Evolutionary conservation across 208 protist species (phyloP).

Genomic region (Phytomonas francai): DNA sequence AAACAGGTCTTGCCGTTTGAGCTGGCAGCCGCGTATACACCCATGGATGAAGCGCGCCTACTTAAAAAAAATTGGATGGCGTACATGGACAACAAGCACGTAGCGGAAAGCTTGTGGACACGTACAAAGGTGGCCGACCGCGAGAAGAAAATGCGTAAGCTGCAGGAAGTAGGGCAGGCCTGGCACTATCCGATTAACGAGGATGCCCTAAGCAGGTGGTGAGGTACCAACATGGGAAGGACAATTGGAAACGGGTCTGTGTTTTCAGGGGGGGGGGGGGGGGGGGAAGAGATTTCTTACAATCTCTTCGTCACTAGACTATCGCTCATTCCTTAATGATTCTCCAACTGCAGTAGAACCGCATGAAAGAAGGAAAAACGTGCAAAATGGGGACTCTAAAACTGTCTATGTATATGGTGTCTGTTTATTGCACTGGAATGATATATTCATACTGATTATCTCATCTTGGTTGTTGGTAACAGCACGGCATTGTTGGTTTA

Average conservation of each 20-base stretch:
- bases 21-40: slow-evolving; percentile 75
- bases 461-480: not conserved
- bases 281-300: not conserved
- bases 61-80: slow-evolving; percentile 85
- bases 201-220: slow-evolving; percentile 18
- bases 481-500: not conserved
- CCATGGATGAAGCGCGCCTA: slow-evolving; percentile 84
- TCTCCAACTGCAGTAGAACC: not conserved
- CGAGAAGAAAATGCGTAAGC: slow-evolving; percentile 58
- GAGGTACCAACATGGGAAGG: not conserved
- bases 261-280: not conserved
- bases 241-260: not conserved
- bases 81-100: slow-evolving; percentile 89
- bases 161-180: slow-evolving; percentile 79
- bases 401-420: not conserved
- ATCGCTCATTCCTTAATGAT: not conserved
- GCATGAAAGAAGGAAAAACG: not conserved
- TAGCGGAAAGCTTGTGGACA: slow-evolving; percentile 86
- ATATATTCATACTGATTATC: not conserved
- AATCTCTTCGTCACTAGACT: not conserved
- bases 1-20: slow-evolving; percentile 56
- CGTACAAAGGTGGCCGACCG: slow-evolving; percentile 67
- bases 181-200: slow-evolving; percentile 84
- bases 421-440: not conserved
- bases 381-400: not conserved